phyloP scores from a whole-genome alignment of 2,329 filamentous ascomycete species.

The Ophiostoma fasciatum region DNA sequence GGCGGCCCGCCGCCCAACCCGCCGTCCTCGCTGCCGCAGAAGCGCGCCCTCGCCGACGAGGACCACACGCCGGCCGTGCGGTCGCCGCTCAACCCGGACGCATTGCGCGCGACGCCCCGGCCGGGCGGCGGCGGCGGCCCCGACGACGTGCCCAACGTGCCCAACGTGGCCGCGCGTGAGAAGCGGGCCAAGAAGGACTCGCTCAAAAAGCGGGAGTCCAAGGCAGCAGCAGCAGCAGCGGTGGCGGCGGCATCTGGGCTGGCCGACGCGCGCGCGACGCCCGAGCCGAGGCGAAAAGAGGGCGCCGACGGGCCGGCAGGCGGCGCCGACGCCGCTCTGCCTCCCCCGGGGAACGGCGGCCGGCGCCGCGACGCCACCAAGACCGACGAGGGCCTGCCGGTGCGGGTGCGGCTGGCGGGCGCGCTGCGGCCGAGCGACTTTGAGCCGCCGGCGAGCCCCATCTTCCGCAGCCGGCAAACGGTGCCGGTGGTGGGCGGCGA shows the following conservation, averaged over 20 bases:
- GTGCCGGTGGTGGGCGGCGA: slow-evolving; percentile 33
- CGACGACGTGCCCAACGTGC: slow-evolving; percentile 21
- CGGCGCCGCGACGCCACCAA: not conserved
- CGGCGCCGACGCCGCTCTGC: not conserved
- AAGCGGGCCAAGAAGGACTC: slow-evolving; percentile 50
- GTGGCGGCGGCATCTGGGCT: too few relatives aligned
- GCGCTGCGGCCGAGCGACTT: slow-evolving; percentile 48
- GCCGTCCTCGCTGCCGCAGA: slow-evolving; percentile 37
- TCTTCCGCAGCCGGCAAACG: slow-evolving; percentile 41
- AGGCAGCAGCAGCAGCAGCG: slow-evolving; percentile 28
- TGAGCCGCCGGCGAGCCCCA: slow-evolving; percentile 40
- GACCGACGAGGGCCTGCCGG: slow-evolving; percentile 29
- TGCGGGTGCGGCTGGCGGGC: slow-evolving; percentile 46
- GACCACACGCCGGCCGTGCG: slow-evolving; percentile 56
- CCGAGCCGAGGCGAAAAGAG: slow-evolving; percentile 37
- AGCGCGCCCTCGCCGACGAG: slow-evolving; percentile 48
- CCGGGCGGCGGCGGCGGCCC: too few relatives aligned
- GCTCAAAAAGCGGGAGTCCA: slow-evolving; percentile 53
- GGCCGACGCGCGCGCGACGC: slow-evolving; percentile 31
- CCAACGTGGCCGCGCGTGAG: slow-evolving; percentile 26
- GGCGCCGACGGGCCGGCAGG: slow-evolving; percentile 12
- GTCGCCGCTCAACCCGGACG: slow-evolving; percentile 58
- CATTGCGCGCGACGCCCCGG: slow-evolving; percentile 18
- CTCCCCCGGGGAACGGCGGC: too few relatives aligned
- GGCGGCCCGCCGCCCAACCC: slow-evolving; percentile 1